Evolutionary conservation across 768 basidiomycete species (phyloP).

Genomic region (Tephrocybe rancida): DNA sequence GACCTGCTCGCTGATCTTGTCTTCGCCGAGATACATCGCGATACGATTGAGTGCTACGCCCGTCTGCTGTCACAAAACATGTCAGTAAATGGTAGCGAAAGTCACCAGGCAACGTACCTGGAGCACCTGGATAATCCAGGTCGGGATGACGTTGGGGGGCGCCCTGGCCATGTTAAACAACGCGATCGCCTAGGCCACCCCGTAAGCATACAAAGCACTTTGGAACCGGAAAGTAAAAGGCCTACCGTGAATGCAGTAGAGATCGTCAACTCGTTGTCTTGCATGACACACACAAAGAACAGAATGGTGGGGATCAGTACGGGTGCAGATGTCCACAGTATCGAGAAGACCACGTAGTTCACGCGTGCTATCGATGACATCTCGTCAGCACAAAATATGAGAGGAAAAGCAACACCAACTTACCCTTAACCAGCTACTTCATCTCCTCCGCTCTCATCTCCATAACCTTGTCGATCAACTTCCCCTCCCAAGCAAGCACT

Average conservation of each 20-base stretch:
- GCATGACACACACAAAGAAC: constrained; percentile 73
- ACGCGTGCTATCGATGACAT: constrained; percentile 52
- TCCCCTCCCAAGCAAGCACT: constrained; percentile 81
- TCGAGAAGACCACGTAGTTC: constrained; percentile 71
- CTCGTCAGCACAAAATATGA: neutral
- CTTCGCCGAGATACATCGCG: too few relatives aligned
- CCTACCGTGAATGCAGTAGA: too few relatives aligned
- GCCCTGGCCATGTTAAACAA: too few relatives aligned
- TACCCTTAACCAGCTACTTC: constrained; percentile 75
- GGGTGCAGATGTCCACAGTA: constrained; percentile 77
- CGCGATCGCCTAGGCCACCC: too few relatives aligned
- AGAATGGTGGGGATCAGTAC: constrained; percentile 84
- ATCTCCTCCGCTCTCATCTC: constrained; percentile 73
- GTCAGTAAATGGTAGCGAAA: neutral
- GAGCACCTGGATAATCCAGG: too few relatives aligned
- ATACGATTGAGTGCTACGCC: too few relatives aligned
- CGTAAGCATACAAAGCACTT: too few relatives aligned
- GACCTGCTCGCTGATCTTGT: constrained; percentile 67
- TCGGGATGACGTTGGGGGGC: too few relatives aligned
- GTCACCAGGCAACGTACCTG: constrained; percentile 39
- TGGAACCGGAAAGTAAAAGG: too few relatives aligned
- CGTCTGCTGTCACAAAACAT: constrained; percentile 44
- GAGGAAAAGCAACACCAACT: neutral
- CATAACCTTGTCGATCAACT: constrained; percentile 69
- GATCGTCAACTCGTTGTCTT: too few relatives aligned